Evolutionary conservation across 2,329 filamentous ascomycete species (phyloP), one percentile per base, ranked within the genome.

Genomic region (Emergomyces pasteurianus): DNA sequence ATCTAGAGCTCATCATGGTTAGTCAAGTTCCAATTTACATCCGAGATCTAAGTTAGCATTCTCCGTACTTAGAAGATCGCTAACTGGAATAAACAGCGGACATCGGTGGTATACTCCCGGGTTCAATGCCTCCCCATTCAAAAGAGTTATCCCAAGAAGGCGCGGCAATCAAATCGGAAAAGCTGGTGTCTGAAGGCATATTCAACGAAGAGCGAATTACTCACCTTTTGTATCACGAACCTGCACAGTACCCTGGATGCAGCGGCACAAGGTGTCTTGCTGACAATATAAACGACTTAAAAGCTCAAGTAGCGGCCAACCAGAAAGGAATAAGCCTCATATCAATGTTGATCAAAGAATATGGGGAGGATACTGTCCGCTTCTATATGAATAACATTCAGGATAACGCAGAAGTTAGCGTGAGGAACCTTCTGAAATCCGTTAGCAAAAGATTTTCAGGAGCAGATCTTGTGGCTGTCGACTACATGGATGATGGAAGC

Each of bases 401-500:
- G 71, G 80, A 85, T 62, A 91, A 90, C 60, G 89, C 89, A 0
- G 88, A 90, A 65, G 75, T 84, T 1, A 86, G 84, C 56, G 89
- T 94, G 0, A 81, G 87, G 18, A 82, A 81, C 59, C 77, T 92
- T 2, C 77, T 92, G 49, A 89, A 86, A 68, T 77, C 82, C 23
- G 84, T 91, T 28, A 82, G 83, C 67, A 80, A 80, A 62, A 80
- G 82, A 42, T 88, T 89, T 65, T 79, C 84, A 66, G 85, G 85
- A 3, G 80, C 81, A 59, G 82, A 87, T 38, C 80, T 91, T 0
- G 80, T 79, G 1, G 87, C 89, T 0, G 77, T 86, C 9, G 89
- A 94, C 68, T 88, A 84, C 73, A 92, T 92, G 87, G 89, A 94
- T 67, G 88, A 92, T 67, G 89, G 89, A 36, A 88, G 82, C n/a